Percentiles rank a stretch among this genome's conserved stretches.
Evolutionary conservation across 805 yeast genomes (phyloP).

Genomic region (Torulaspora microellipsoides): DNA sequence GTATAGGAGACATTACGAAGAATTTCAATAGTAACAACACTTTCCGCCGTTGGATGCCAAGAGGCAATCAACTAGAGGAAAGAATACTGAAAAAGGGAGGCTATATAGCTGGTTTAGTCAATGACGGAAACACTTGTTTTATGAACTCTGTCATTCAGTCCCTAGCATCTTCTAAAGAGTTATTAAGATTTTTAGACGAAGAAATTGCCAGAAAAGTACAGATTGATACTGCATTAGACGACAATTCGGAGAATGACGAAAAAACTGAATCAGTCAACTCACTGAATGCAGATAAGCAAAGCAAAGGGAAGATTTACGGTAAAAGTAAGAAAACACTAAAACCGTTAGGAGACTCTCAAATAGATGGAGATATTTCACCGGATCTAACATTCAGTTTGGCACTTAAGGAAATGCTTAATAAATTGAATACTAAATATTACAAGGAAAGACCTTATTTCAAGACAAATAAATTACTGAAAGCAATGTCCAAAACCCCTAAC

Average conservation of each 20-base stretch:
- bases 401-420: constrained; percentile 47
- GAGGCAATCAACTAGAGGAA: constrained; percentile 17
- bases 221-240: constrained; percentile 9
- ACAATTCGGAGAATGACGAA: constrained; percentile 2
- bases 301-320: constrained; percentile 18
- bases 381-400: constrained; percentile 49
- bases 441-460: constrained; percentile 52
- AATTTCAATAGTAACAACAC: constrained; percentile 11
- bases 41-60: constrained; percentile 22
- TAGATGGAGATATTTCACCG: constrained; percentile 14
- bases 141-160: constrained; percentile 86
- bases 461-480: constrained; percentile 54
- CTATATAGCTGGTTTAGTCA: constrained; percentile 74
- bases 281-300: constrained; percentile 13
- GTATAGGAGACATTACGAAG: constrained; percentile 13
- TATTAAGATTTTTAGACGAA: constrained; percentile 50
- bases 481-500: constrained; percentile 74
- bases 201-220: constrained; percentile 26
- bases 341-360: constrained; percentile 3
- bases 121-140: constrained; percentile 90
- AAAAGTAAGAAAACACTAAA: constrained; percentile 17
- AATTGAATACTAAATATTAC: constrained; percentile 54
- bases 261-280: constrained; percentile 1
- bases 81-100: constrained; percentile 57
- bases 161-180: constrained; percentile 63